Evolutionary conservation across 2,329 filamentous ascomycete genomes (phyloP), one percentile per base, ranked within the genome.

Genomic region (Claviceps citrina): DNA sequence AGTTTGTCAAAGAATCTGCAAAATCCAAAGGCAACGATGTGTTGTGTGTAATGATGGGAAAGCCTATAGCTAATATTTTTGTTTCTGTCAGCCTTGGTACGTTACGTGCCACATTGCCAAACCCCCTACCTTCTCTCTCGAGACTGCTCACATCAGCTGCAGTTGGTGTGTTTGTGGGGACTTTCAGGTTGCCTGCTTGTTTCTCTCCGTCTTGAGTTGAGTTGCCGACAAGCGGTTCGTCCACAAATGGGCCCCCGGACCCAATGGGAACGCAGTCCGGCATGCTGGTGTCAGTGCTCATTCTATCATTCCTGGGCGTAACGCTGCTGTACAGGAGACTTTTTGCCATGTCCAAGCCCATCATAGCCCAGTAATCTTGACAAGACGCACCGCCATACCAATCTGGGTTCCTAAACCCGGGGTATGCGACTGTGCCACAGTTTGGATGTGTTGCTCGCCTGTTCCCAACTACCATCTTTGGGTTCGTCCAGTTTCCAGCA

Each of bases 1-100:
- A 69, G 40, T 64, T 59, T 0, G 65, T 65, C 38, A 71, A 53
- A n/a, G 63, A 59, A 5, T 57, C 56, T 5, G 63, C 59, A 4
- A 68, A 50, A 26, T 64, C 62, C 2, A 56, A 41, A 2, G 54
- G 46, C 3, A 57, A 41, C 5, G 38, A 38, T 16, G 43, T 30
- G 16, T 42, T 40, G 24, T 51, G 37, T 7, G 45, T 36, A 19
- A 50, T 45, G 13, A 47, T 34, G 10, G 50, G 49, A 31, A 51
- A 50, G 8, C 46, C 40, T 20, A 42, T 25, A 12, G 38, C 49
- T 52, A 9, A 9, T 3, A 3, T 24, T 7, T 18, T 15, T 12
- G 4, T 27, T 24, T 15, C 16, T 5, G 8, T 27, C 7, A 16
- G 24, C 13, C 25, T 25, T 15, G n/a, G 25, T 22, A 15, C 9